A percentile compares a stretch with the other conserved stretches of the same genome.
phyloP scores from a whole-genome alignment of 1,139 yeast species.

The Yamadazyma aaseri region DNA sequence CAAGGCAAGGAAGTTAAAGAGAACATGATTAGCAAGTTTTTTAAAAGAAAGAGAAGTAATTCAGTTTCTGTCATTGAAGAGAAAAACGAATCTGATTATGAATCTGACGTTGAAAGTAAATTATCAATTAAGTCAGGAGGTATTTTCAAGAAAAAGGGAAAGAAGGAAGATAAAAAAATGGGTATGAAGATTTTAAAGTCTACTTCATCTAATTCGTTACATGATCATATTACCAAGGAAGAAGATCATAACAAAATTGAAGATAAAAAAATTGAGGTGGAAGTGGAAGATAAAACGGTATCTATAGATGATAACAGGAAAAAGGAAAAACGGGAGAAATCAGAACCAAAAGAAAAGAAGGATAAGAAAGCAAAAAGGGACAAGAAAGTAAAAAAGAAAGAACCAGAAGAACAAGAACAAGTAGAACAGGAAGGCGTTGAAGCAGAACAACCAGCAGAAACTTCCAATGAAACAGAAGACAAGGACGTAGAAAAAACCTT shows the following conservation, averaged over 20 bases:
- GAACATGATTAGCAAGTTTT: conserved; percentile 43
- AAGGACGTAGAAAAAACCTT: conserved; percentile 19
- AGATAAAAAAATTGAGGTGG: not conserved
- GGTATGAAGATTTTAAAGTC: conserved; percentile 14
- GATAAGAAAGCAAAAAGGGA: conserved; percentile 6
- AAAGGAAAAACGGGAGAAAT: conserved; percentile 1
- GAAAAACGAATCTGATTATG: conserved; percentile 25
- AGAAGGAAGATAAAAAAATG: conserved; percentile 13
- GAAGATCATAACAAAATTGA: conserved; percentile 3
- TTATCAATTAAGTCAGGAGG: conserved; percentile 15
- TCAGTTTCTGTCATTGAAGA: conserved; percentile 10
- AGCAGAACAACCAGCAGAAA: conserved; percentile 11
- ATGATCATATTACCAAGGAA: conserved; percentile 8
- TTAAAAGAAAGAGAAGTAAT: conserved; percentile 39
- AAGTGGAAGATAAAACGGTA: not conserved
- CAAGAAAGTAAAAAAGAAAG: conserved; percentile 8
- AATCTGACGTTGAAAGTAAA: conserved; percentile 26
- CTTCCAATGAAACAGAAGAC: conserved; percentile 3
- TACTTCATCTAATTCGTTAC: conserved; percentile 12
- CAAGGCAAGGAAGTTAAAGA: conserved; percentile 29
- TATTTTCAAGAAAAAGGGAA: conserved; percentile 27
- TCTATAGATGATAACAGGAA: not conserved
- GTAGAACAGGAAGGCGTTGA: conserved; percentile 1
- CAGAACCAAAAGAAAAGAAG: conserved; percentile 7
- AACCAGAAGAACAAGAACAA: conserved; percentile 5